Percentiles rank a stretch among this genome's conserved stretches.
phyloP scores from a whole-genome alignment of 176 grass and related monocot genomes.

The Cocos nucifera region DNA sequence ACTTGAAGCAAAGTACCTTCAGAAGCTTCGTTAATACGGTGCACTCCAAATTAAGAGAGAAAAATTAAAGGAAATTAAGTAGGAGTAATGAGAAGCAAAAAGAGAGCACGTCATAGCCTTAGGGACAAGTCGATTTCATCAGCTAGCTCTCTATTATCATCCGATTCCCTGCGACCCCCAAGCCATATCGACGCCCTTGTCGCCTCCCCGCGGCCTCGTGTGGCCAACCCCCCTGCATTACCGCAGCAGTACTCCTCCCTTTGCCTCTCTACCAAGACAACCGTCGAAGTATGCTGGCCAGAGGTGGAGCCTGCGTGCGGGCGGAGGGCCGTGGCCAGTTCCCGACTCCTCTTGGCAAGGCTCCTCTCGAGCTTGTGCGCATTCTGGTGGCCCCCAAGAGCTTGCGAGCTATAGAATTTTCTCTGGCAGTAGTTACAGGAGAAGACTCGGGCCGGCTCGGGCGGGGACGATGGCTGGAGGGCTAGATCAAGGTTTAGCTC shows the following conservation, averaged over 20 bases:
- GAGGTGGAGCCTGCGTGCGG: not conserved
- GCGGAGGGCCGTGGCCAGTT: constrained; percentile 3
- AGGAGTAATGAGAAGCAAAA: not conserved
- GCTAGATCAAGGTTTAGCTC: constrained; percentile 54
- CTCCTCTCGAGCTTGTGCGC: constrained; percentile 86
- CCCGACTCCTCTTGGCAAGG: constrained; percentile 13
- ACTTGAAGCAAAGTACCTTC: no score
- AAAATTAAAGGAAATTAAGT: not conserved
- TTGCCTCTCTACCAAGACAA: not conserved
- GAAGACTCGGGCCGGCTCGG: constrained; percentile 49
- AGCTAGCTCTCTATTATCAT: constrained; percentile 8
- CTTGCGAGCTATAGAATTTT: constrained; percentile 86
- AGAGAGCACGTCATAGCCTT: constrained; percentile 37
- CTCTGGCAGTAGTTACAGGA: constrained; percentile 72
- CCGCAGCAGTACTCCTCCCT: not conserved
- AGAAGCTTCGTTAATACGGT: no score
- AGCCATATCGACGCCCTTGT: constrained; percentile 14
- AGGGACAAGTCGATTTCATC: constrained; percentile 64
- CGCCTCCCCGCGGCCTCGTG: not conserved
- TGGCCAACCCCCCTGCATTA: not conserved
- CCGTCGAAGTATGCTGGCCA: not conserved
- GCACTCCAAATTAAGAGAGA: not conserved
- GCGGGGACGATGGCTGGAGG: constrained; percentile 31
- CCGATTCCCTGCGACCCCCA: not conserved
- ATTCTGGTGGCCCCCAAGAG: constrained; percentile 89